Base-by-base conservation (phyloP, 2,329 filamentous ascomycete genomes). In the Erysiphe pulchra region DNA sequence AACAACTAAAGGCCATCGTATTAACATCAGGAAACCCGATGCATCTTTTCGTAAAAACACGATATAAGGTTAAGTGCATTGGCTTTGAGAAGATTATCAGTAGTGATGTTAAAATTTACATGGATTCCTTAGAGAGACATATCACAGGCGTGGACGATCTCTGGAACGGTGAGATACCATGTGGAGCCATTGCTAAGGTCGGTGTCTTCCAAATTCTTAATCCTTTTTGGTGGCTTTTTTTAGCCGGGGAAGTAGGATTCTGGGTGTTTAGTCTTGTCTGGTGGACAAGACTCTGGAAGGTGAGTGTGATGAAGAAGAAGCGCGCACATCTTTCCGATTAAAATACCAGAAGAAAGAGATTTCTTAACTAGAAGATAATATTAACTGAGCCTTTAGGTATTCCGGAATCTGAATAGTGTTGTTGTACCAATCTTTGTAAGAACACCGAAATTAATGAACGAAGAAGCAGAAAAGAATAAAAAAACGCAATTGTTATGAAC, bases 21-120 rank as follows among this genome's bases (percentile, higher is more conserved):
- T 70, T 60, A 0, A 64, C 62, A 14, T 57, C 61, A 0, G 71
- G 72, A 1, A 75, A 77, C 50, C 73, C 75, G 0, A 75, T 78
- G 37, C 58, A 65, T 48, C 59, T 78, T 53, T 63, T 72, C 34
- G n/a, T 72, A 49, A 67, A 65, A 55, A 69, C 64, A 1, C 57
- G 62, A 45, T 73, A 73, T 56, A 63, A 64, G 5, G 57, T 73
- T 48, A 72, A 71, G 57, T 68, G 67, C 0, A 58, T 72, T 38
- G 60, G 61, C 0, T 67, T 62, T 50, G 68, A 71, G 55, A 61
- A 69, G 55, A 62, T 59, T 5, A 67, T 73, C 44, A 56, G 62
- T 33, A 67, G 63, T 48, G 58, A 63, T 38, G 58, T 73, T 30
- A 61, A 63, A 44, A 69, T 73, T 45, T 60, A 63, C 51, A 58